Evolutionary conservation across 306 rosid species (phyloP), one percentile per base, ranked within the genome.

Genomic region (Gillenia trifoliata): DNA sequence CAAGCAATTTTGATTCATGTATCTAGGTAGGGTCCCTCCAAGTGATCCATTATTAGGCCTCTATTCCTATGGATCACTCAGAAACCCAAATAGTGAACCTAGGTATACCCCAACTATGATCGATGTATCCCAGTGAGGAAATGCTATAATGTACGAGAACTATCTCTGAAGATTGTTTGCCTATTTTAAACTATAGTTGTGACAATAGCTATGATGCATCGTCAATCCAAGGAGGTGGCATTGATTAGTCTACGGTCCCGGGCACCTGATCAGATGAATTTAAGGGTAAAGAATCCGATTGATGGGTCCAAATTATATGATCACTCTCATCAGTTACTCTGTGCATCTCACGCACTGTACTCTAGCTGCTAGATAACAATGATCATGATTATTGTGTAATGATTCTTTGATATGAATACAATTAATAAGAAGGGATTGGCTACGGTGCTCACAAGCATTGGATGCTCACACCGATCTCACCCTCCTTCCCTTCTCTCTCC

Each of bases 231-330:
- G 41, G 43, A 77, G 29, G 43, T 66, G 47, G 81, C 75, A 52
- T 85, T 80, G 85, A 82, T 85, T 74, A 78, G 26, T 86, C 89
- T 78, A 26, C 43, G 36, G 61, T 38, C 52, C 83, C 85, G 64
- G 45, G 61, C 84, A 83, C 85, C 82, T 82, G 79, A 79, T 73
- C 80, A 76, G 61, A 80, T 84, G 73, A 78, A 77, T 71, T 70
- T 31, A 67, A 77, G 23, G 73, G 57, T 50, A 72, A 80, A 75
- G 62, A 73, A 74, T 88, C 66, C 79, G 77, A 76, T 70, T 54
- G 71, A 71, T 78, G 83, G 79, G 72, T 72, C 75, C 83, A 68
- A 15, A 12, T 23, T 52, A 1, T 50, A 45, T 78, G 50, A 71
- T 71, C 81, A 78, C 66, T 78, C 77, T 71, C 77, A 63, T 78